Conservation (phyloP, 177 flowering plant species). For the Vitis hybrid region DNA sequence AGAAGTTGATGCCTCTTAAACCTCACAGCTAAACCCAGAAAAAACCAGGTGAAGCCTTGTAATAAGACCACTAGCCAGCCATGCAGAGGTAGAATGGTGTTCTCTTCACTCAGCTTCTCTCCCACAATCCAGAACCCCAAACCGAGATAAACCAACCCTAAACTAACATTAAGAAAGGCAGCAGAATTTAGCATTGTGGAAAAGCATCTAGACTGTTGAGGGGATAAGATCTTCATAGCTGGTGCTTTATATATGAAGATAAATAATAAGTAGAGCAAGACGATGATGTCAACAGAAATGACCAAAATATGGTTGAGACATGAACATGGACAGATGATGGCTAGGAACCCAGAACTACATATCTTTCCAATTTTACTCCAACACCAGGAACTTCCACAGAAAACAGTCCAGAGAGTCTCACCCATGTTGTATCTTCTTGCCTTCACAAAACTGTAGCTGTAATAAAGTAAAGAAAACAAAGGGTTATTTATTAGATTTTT, state of each 20-base stretch:
- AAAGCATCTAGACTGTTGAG: not conserved
- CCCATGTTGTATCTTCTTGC: too few species aligned
- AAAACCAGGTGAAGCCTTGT: conserved; percentile 54
- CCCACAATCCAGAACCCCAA: conserved; percentile 34
- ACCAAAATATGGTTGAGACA: conserved; percentile 23
- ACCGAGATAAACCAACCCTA: conserved; percentile 37
- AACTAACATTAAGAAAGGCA: conserved; percentile 26
- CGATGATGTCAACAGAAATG: conserved; percentile 21
- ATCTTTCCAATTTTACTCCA: conserved; percentile 4
- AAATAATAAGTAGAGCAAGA: conserved; percentile 8
- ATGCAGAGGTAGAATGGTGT: conserved; percentile 32
- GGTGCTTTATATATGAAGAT: conserved; percentile 1
- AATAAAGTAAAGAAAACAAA: not conserved
- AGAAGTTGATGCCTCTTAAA: conserved; percentile 14
- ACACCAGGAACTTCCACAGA: conserved; percentile 17
- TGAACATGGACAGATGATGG: conserved; percentile 14
- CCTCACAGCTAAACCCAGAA: conserved; percentile 27
- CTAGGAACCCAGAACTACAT: conserved; percentile 5
- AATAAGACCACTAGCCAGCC: conserved; percentile 35
- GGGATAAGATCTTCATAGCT: not conserved
- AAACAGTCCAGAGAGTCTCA: conserved; percentile 3
- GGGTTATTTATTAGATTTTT: not conserved
- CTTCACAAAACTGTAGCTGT: not conserved
- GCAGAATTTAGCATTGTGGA: conserved; percentile 21
- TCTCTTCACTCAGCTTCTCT: conserved; percentile 14